phyloP scores from a whole-genome alignment of 257 asterid species.

The Solanum neorickii region DNA sequence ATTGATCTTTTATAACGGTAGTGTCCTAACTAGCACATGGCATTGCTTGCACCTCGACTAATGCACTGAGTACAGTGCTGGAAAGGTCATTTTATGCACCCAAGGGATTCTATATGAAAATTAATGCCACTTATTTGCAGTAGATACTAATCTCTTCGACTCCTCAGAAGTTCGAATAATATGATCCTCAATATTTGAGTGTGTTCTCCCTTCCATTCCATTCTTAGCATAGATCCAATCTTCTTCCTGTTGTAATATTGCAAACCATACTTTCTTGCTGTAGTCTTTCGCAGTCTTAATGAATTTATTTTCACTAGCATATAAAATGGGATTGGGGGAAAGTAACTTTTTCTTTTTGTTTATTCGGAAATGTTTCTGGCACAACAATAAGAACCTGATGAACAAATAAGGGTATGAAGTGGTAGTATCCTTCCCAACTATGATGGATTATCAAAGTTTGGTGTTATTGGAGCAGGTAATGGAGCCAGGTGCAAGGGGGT shows the following conservation, averaged over 20 bases:
- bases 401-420: not conserved
- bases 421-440: not conserved
- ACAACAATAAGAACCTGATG: not conserved
- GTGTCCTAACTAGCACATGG: not conserved
- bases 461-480: constrained; percentile 41
- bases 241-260: not conserved
- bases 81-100: not conserved
- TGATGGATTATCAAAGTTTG: not conserved
- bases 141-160: not conserved
- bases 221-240: not conserved
- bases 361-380: not conserved
- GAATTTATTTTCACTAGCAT: not conserved
- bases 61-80: not conserved
- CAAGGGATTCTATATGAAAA: not conserved
- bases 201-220: not conserved
- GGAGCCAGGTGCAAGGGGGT: constrained; percentile 92
- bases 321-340: not conserved
- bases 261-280: not conserved
- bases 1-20: not conserved
- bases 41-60: not conserved
- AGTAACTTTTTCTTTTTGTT: not conserved
- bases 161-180: not conserved
- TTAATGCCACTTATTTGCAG: not conserved
- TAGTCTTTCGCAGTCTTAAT: not conserved
- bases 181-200: not conserved